Evolutionary conservation across 352 stramenopile genomes (phyloP).

Genomic region (Pythium sp.): DNA sequence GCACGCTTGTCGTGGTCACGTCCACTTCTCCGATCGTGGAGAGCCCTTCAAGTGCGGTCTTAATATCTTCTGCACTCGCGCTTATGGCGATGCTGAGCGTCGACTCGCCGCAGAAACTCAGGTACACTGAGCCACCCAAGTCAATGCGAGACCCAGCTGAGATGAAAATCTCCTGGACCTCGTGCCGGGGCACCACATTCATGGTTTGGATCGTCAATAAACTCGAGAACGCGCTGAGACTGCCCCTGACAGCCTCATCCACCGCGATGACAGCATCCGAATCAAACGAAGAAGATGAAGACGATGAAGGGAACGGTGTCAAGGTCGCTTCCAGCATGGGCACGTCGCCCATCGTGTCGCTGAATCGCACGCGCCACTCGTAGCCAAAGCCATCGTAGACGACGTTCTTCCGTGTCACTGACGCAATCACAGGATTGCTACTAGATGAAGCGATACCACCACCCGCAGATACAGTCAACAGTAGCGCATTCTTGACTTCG

Average conservation of each 20-base stretch:
- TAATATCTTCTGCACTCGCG: constrained; percentile 41
- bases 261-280: constrained; percentile 31
- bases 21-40: constrained; percentile 52
- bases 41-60: constrained; percentile 57
- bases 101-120: constrained; percentile 66
- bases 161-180: constrained; percentile 77
- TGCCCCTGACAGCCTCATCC: constrained; percentile 41
- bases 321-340: constrained; percentile 25
- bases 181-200: constrained; percentile 24
- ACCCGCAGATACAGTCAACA: background rate
- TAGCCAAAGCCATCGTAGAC: constrained; percentile 56
- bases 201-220: constrained; percentile 23
- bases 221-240: constrained; percentile 24
- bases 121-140: constrained; percentile 41
- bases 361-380: constrained; percentile 70
- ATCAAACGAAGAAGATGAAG: constrained; percentile 12
- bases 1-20: constrained; percentile 35
- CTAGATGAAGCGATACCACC: background rate
- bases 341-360: constrained; percentile 50
- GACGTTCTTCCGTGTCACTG: constrained; percentile 41
- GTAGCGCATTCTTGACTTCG: constrained; percentile 23
- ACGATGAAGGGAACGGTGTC: background rate
- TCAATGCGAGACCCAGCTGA: constrained; percentile 60
- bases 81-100: constrained; percentile 45
- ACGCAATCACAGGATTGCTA: constrained; percentile 1